Conservation (phyloP, 192 early-diverging fungal genomes). For the Umbelopsis isabellina region DNA sequence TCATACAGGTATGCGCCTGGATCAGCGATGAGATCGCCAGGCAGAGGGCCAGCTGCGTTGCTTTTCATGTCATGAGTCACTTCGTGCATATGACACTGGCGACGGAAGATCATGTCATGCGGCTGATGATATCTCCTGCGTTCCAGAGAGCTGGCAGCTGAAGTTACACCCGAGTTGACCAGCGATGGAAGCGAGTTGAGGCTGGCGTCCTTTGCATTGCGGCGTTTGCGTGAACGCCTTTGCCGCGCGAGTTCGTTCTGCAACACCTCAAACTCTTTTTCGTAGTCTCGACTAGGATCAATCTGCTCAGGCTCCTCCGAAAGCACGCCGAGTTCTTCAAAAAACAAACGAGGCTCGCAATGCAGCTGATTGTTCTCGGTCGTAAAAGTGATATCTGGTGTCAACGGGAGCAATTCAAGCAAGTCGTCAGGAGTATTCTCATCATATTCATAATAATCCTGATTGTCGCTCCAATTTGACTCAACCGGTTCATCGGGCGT, state of each 20-base stretch:
- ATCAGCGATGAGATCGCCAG: constrained; percentile 9
- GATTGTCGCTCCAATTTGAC: neutral
- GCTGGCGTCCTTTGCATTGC: constrained; percentile 10
- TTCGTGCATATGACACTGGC: constrained; percentile 13
- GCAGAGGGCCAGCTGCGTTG: constrained; percentile 2
- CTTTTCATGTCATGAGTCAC: constrained; percentile 12
- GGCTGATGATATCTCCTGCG: constrained; percentile 5
- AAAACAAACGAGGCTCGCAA: constrained; percentile 22
- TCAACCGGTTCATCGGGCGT: no score
- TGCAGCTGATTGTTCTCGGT: constrained; percentile 35
- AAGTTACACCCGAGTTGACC: neutral
- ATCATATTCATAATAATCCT: neutral
- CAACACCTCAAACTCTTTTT: constrained; percentile 26
- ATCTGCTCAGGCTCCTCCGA: constrained; percentile 39
- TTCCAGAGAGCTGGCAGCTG: neutral
- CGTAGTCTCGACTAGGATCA: constrained; percentile 39
- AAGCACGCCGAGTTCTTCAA: constrained; percentile 37
- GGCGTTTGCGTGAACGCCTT: neutral
- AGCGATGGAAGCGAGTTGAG: constrained; percentile 4
- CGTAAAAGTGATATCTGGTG: constrained; percentile 31
- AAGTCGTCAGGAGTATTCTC: constrained; percentile 23
- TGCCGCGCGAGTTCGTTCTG: neutral
- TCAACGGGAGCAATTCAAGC: constrained; percentile 28
- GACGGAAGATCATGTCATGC: constrained; percentile 4
- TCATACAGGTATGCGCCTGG: constrained; percentile 1